Conservation (phyloP, 148 eudicot genomes). For the Pharnaceum exiguum region DNA sequence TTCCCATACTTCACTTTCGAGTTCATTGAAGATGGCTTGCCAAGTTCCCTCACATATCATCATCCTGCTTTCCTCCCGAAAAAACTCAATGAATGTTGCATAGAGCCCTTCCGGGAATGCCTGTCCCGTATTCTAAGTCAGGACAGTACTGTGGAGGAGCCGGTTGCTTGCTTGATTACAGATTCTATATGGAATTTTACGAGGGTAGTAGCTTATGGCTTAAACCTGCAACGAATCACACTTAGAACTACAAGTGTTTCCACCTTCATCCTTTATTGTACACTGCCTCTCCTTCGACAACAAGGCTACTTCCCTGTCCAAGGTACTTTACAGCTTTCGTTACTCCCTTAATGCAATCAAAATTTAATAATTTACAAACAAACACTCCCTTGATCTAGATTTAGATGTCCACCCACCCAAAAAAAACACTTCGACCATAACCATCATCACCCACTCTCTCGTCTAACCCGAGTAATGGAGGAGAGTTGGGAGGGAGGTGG, state of each 20-base stretch:
- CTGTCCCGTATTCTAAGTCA: conserved; percentile 16
- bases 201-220: conserved; percentile 12
- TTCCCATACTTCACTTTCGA: conserved; percentile 12
- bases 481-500: too few relatives aligned
- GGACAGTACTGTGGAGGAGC: background rate
- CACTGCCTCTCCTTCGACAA: conserved; percentile 12
- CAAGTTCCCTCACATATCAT: background rate
- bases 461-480: too few relatives aligned
- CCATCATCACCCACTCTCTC: too few relatives aligned
- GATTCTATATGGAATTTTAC: conserved; percentile 33
- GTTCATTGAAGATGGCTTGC: conserved; percentile 14
- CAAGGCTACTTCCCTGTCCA: conserved; percentile 20
- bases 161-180: conserved; percentile 25
- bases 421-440: too few relatives aligned
- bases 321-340: conserved; percentile 18
- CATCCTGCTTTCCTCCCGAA: background rate
- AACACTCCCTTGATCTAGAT: too few relatives aligned
- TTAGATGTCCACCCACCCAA: too few relatives aligned
- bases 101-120: conserved; percentile 25
- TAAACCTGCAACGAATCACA: conserved; percentile 27
- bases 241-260: conserved; percentile 22
- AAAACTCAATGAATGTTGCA: conserved; percentile 19
- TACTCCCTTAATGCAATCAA: too few relatives aligned
- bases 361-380: too few relatives aligned
- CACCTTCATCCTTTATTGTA: conserved; percentile 17